Percentiles rank a stretch among this genome's conserved stretches.
Conservation (phyloP, 495 filamentous ascomycete genomes). For the Geoglossum glabrum region DNA sequence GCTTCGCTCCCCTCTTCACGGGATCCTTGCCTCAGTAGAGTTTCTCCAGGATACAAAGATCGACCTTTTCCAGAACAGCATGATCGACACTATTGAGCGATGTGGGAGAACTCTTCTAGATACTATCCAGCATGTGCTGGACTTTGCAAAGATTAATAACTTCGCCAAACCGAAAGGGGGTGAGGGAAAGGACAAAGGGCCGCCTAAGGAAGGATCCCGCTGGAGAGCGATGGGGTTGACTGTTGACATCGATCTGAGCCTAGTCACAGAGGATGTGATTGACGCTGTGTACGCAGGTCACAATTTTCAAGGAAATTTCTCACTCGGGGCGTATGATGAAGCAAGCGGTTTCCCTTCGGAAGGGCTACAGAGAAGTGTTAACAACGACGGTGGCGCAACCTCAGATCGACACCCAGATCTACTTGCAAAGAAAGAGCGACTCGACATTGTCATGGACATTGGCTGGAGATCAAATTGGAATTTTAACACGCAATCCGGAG, state of each 20-base stretch:
- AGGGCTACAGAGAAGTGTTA: neutral
- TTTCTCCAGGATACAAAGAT: constrained; percentile 38
- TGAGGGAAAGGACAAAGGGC: neutral
- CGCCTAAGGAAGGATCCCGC: neutral
- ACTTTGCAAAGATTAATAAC: constrained; percentile 46
- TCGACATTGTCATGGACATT: neutral
- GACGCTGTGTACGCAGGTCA: neutral
- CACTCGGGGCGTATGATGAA: neutral
- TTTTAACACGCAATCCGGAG: constrained; percentile 24
- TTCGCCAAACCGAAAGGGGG: neutral
- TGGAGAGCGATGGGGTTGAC: neutral
- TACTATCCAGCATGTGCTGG: constrained; percentile 59
- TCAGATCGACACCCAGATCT: neutral
- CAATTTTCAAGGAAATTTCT: neutral
- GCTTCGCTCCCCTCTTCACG: constrained; percentile 56
- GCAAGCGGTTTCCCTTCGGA: neutral
- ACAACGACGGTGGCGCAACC: neutral
- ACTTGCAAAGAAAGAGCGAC: neutral
- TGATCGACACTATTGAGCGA: constrained; percentile 52
- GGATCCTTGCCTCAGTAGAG: constrained; percentile 52
- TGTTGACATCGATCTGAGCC: neutral
- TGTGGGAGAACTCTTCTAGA: constrained; percentile 61
- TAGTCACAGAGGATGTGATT: neutral
- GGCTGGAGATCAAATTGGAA: neutral
- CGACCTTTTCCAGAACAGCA: constrained; percentile 33